These are phyloP conservation scores for Stygiomarasmius scandens DNA, from an alignment of 1,284 basidiomycete genomes.

Conservation along the genomic window DNA sequence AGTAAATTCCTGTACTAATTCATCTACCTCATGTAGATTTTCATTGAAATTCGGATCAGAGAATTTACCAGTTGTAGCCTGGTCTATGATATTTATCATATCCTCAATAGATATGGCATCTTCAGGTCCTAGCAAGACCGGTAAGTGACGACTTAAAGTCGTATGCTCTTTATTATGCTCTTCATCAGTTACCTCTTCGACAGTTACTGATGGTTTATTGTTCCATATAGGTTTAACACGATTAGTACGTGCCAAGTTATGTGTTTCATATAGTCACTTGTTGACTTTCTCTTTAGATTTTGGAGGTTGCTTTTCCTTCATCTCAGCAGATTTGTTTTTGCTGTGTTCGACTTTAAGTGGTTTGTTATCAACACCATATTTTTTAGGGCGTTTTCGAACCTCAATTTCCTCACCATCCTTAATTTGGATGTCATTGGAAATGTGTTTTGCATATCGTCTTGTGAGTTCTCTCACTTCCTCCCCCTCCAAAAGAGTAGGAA, in stretches of 20 bases:
- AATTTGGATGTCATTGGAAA: not conserved
- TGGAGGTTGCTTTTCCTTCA: not conserved
- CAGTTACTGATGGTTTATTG: not conserved
- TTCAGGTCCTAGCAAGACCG: slow-evolving; percentile 8
- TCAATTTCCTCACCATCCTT: slow-evolving; percentile 7
- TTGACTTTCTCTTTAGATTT: not conserved
- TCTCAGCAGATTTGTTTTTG: not conserved
- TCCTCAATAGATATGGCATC: too few relatives aligned
- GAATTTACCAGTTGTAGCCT: too few relatives aligned
- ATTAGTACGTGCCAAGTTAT: not conserved
- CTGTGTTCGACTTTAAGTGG: too few relatives aligned
- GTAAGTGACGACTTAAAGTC: slow-evolving; percentile 8
- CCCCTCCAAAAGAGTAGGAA: slow-evolving; percentile 13
- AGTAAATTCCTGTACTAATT: too few relatives aligned
- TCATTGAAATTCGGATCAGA: too few relatives aligned
- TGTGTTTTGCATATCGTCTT: slow-evolving; percentile 7
- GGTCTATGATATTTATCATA: too few relatives aligned
- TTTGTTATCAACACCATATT: too few relatives aligned
- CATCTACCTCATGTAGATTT: too few relatives aligned
- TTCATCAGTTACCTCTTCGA: slow-evolving; percentile 5
- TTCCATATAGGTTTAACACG: not conserved
- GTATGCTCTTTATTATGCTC: not conserved
- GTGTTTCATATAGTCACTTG: not conserved
- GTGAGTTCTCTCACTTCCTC: slow-evolving; percentile 13
- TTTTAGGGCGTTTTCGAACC: slow-evolving; percentile 1